Evolutionary conservation across 2,329 filamentous ascomycete genomes (phyloP), one percentile per base, ranked within the genome.

Genomic region (Fusarium sp.): DNA sequence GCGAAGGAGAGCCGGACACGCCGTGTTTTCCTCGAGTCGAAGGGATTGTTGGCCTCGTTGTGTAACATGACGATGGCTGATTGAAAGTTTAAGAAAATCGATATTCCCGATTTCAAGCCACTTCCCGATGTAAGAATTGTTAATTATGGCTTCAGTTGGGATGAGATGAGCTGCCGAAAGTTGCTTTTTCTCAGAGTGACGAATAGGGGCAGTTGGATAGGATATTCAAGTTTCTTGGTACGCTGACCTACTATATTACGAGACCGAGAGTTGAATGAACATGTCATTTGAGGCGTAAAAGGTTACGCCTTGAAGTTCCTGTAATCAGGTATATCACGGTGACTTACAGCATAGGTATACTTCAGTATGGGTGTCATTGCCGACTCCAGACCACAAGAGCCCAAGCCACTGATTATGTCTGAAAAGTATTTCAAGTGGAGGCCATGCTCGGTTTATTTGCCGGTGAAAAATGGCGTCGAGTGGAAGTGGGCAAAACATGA

Each of bases 121-220:
- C 35, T 50, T 49, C 30, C 64, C 25, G 57, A 70, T 60, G 57
- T 62, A 44, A 43, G 47, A n/a, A 50, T 32, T 62, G 37, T 52
- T 40, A 23, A 33, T 61, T 42, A 28, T 33, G 38, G 50, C 16
- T 28, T 49, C 46, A 53, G 30, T 62, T 30, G 56, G 53, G 33
- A 68, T 54, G 50, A 42, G n/a, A 23, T 42, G 37, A 46, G 53
- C 60, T 74, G 61, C 30, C 40, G 53, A 16, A 58, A 19, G 25
- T 74, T 74, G 54, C 71, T 67, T 74, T 71, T 73, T 46, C 56
- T 25, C 21, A 25, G 25, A 28, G 23, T 15, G 33, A 25, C 64
- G 23, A 68, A 38, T 47, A 33, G 21, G 42, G 23, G 30, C 21
- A 32, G 37, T 13, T 43, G 21, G 32, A 52, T 46, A 66, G 64